Evolutionary conservation across 257 asterid genomes (phyloP).

Genomic region (Solanum stenotomum): DNA sequence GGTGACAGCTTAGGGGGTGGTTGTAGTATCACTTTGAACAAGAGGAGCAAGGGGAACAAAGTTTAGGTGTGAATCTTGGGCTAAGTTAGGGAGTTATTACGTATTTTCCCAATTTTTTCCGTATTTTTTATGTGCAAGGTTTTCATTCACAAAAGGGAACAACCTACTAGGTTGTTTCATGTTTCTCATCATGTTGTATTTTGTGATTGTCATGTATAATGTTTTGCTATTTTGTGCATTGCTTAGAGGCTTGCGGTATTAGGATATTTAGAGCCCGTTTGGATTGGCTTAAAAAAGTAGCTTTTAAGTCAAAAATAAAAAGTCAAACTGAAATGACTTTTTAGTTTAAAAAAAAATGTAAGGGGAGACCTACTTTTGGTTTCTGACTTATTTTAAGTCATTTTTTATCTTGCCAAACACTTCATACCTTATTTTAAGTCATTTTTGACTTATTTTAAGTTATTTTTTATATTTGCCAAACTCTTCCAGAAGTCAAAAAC

Average conservation of each 20-base stretch:
- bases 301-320: too few relatives aligned
- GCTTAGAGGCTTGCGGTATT: neutral
- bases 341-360: too few relatives aligned
- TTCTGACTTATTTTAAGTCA: too few relatives aligned
- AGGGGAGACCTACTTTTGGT: too few relatives aligned
- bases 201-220: neutral
- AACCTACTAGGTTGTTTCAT: neutral
- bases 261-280: neutral
- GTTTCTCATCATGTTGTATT: neutral
- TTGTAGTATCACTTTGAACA: neutral
- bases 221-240: neutral
- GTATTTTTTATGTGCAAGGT: neutral
- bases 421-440: too few relatives aligned
- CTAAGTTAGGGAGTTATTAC: neutral
- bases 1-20: neutral
- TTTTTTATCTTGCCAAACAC: too few relatives aligned
- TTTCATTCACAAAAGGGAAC: neutral
- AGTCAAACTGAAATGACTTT: too few relatives aligned
- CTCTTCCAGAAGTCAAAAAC: too few relatives aligned
- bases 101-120: neutral
- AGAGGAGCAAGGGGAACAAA: neutral
- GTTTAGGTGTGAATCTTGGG: neutral
- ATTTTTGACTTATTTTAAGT: too few relatives aligned
- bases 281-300: too few relatives aligned
- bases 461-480: too few relatives aligned